These are phyloP conservation scores for Xylariomycetidae sp. DNA, from an alignment of 2,329 filamentous ascomycete species.

Conservation along the genomic window DNA sequence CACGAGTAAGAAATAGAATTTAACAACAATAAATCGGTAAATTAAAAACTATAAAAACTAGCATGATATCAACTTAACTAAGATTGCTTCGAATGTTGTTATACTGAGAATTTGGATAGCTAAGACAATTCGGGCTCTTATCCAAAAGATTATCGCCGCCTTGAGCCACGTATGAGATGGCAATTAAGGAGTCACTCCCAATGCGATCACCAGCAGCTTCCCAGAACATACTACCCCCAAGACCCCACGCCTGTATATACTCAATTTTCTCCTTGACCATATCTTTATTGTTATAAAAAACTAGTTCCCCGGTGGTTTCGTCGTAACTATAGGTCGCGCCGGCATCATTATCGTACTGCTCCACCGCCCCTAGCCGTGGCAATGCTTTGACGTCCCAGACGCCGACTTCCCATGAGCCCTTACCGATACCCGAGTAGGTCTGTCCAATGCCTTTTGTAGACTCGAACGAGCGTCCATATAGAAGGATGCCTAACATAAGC, in stretches of 20 bases:
- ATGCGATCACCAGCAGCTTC: neutral
- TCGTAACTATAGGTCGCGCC: neutral
- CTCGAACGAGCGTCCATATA: no score
- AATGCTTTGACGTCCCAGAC: neutral
- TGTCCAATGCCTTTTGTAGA: neutral
- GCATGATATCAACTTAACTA: no score
- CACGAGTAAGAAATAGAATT: no score
- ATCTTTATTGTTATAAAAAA: neutral
- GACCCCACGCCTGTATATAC: neutral
- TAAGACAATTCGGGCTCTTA: constrained; percentile 20
- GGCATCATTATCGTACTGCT: neutral
- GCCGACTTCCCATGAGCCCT: neutral
- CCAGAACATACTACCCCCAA: neutral
- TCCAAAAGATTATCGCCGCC: constrained; percentile 19
- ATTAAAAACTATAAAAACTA: no score
- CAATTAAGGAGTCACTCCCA: constrained; percentile 26
- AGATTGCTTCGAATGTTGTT: constrained; percentile 25
- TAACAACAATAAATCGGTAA: no score
- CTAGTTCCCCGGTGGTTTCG: neutral
- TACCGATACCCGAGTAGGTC: neutral
- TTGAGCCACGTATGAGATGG: constrained; percentile 18
- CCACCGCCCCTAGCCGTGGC: no score
- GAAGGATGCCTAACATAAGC: no score
- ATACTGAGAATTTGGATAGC: constrained; percentile 24
- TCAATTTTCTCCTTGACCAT: neutral